These are phyloP conservation scores for Salvia splendens DNA, from an alignment of 257 asterid genomes.

Conservation along the genomic window DNA sequence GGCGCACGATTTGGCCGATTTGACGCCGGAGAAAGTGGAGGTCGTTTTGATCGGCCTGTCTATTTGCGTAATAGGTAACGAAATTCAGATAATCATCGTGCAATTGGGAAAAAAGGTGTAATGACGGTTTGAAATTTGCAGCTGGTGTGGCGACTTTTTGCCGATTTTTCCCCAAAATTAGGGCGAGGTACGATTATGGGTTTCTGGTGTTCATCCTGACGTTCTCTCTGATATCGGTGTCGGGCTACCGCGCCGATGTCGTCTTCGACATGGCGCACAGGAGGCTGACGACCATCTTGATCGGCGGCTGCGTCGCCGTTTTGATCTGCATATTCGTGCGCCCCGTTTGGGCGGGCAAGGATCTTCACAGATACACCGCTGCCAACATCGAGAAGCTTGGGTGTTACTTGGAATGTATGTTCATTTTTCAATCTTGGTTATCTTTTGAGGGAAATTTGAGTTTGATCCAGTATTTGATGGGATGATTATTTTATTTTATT, in stretches of 20 bases:
- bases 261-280: constrained; percentile 50
- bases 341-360: constrained; percentile 83
- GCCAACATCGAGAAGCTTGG: constrained; percentile 63
- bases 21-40: constrained; percentile 43
- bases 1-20: constrained; percentile 47
- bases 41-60: constrained; percentile 39
- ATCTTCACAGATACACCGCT: constrained; percentile 60
- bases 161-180: constrained; percentile 60
- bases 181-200: constrained; percentile 77
- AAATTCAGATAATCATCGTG: no score
- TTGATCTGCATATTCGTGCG: constrained; percentile 47
- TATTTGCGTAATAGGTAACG: constrained; percentile 51
- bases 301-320: constrained; percentile 53
- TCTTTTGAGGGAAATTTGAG: neutral
- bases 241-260: constrained; percentile 61
- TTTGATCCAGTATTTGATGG: neutral
- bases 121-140: constrained; percentile 28
- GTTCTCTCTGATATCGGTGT: constrained; percentile 57
- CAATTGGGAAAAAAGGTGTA: no score
- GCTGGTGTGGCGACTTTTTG: constrained; percentile 51
- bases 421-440: neutral
- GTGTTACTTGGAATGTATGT: constrained; percentile 54
- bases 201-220: constrained; percentile 62
- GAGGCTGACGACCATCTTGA: constrained; percentile 57
- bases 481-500: no score